Evolutionary conservation across 2,329 filamentous ascomycete species (phyloP), one percentile per base, ranked within the genome.

Genomic region (Volutella citrinella): DNA sequence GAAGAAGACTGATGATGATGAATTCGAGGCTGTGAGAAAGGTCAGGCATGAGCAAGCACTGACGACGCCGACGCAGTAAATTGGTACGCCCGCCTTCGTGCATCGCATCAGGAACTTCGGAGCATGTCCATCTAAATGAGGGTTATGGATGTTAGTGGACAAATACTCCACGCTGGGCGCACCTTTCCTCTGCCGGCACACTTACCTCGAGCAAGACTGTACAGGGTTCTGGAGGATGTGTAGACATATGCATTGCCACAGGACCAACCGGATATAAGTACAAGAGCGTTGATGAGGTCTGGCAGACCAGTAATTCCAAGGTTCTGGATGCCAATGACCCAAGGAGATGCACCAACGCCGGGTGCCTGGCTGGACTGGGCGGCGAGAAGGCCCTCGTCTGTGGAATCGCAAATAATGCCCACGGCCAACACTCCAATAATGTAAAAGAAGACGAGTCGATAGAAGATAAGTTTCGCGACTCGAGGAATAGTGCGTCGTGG

Each of bases 381-480:
- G n/a, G n/a, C n/a, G n/a, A n/a, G n/a, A n/a, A n/a, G n/a, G n/a
- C n/a, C n/a, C n/a, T n/a, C n/a, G n/a, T n/a, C n/a, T n/a, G n/a
- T n/a, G n/a, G n/a, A n/a, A n/a, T n/a, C n/a, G 20, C 73, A 61
- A 9, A 74, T 61, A 22, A 78, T 68, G 7, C 69, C 64, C 5
- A 72, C 70, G 5, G 66, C 64, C 30, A 77, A 74, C 20, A 80
- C 70, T 68, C 64, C 36, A 60, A 86, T 68, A 12, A 85, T 70
- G 60, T 85, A 87, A 60, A 87, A 85, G 1, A 70, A 60, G 0
- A 79, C 80, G 17, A 87, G 65, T 23, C 83, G 78, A 55, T 81
- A 84, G 60, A 86, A 84, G n/a, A 86, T 80, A 18, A 77, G 76
- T 42, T 83, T 84, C 60, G 75, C 84, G 1, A 82, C 82, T 36